phyloP scores from a whole-genome alignment of 768 basidiomycete genomes.

The Lactifluus piperatus region DNA sequence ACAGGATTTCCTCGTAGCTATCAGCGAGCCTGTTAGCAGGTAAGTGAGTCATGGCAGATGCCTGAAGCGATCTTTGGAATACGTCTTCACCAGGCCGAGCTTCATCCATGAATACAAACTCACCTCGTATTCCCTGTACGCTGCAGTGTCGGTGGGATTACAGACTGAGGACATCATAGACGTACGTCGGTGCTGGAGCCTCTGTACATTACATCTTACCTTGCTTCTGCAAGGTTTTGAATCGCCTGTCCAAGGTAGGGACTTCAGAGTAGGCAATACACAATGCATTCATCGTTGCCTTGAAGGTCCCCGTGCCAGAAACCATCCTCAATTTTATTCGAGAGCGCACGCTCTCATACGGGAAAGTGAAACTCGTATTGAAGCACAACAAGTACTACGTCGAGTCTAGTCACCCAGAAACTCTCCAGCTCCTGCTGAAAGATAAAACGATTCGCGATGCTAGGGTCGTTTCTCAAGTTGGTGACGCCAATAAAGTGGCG shows the following conservation, averaged over 20 bases:
- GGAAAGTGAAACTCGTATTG: slow-evolving; percentile 95
- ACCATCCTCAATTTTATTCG: slow-evolving; percentile 81
- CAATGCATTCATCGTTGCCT: slow-evolving; percentile 1
- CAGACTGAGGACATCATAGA: slow-evolving; percentile 98
- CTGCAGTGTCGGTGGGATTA: slow-evolving; percentile 95
- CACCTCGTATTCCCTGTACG: slow-evolving; percentile 95
- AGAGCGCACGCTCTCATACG: slow-evolving; percentile 90
- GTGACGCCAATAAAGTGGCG: slow-evolving; percentile 66
- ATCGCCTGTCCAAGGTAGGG: slow-evolving; percentile 68
- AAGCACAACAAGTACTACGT: slow-evolving; percentile 98
- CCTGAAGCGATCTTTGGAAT: slow-evolving; percentile 26
- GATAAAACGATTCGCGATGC: slow-evolving; percentile 82
- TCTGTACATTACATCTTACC: slow-evolving; percentile 28
- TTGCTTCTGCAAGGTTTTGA: slow-evolving; percentile 49
- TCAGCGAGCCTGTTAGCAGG: slow-evolving; percentile 98
- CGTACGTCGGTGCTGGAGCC: slow-evolving; percentile 40
- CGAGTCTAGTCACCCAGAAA: slow-evolving; percentile 92
- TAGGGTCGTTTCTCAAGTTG: slow-evolving; percentile 61
- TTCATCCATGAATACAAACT: slow-evolving; percentile 99
- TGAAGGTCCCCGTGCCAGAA: slow-evolving; percentile 85
- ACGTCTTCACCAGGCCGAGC: slow-evolving; percentile 56
- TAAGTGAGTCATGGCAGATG: slow-evolving; percentile 56
- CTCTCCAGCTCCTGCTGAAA: slow-evolving; percentile 77
- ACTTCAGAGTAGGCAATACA: neutral
- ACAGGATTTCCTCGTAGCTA: slow-evolving; percentile 96